These are phyloP conservation scores for Pharnaceum exiguum DNA, from an alignment of 148 eudicot genomes.

Conservation along the genomic window DNA sequence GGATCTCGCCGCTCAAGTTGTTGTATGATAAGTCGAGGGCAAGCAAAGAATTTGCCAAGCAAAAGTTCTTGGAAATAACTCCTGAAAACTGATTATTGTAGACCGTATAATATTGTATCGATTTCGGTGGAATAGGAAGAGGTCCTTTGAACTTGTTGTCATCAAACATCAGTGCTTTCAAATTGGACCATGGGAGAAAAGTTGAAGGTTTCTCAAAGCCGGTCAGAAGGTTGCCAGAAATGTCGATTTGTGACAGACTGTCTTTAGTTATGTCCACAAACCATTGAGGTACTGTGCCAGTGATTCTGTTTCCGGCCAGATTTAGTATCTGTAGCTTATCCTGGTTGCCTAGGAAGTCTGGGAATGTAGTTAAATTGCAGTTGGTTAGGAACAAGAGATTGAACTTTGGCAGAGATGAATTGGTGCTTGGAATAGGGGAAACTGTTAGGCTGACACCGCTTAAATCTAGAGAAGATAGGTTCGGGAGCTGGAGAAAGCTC, in stretches of 20 bases:
- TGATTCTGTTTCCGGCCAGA: too few relatives aligned
- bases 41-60: slow-evolving; percentile 3
- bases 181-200: neutral
- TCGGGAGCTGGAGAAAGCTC: neutral
- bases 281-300: slow-evolving; percentile 16
- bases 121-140: slow-evolving; percentile 21
- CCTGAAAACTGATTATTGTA: slow-evolving; percentile 1
- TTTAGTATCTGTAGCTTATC: too few relatives aligned
- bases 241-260: neutral
- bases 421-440: neutral
- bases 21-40: slow-evolving; percentile 26
- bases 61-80: slow-evolving; percentile 7
- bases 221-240: neutral
- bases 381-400: too few relatives aligned
- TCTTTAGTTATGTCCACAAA: slow-evolving; percentile 15
- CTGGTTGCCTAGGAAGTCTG: slow-evolving; percentile 13
- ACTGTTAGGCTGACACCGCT: neutral
- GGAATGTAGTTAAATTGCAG: slow-evolving; percentile 19
- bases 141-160: slow-evolving; percentile 2
- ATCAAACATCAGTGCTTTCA: neutral
- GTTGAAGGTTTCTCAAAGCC: neutral
- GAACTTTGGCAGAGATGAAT: slow-evolving; percentile 1
- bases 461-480: slow-evolving; percentile 1
- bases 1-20: slow-evolving; percentile 19
- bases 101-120: neutral